These are phyloP conservation scores for Sphagnum tenellum DNA, from an alignment of 225 moss, liverwort and hornwort species.

Conservation along the genomic window DNA sequence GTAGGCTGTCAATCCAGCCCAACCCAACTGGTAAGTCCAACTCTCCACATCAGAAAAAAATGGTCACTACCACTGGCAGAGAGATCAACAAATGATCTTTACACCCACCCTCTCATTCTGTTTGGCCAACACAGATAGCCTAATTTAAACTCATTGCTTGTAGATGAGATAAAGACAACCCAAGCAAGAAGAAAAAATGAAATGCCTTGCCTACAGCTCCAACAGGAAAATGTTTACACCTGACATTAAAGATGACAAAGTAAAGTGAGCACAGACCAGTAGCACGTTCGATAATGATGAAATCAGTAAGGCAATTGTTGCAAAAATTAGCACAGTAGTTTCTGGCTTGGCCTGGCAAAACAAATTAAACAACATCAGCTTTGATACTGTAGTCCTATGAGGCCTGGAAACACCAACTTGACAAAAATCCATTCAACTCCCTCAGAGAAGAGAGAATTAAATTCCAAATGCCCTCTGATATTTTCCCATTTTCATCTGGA, in stretches of 20 bases:
- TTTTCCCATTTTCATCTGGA: not conserved
- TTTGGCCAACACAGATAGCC: not conserved
- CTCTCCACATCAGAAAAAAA: too few relatives aligned
- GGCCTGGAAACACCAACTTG: not conserved
- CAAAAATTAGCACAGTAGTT: conserved; percentile 38
- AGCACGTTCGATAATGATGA: conserved; percentile 78
- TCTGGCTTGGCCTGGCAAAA: conserved; percentile 60
- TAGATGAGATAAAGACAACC: not conserved
- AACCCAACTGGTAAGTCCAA: not conserved
- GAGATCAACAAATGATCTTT: too few relatives aligned
- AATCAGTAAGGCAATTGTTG: conserved; percentile 71
- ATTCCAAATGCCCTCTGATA: not conserved
- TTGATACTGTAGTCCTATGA: not conserved
- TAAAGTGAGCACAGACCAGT: conserved; percentile 32
- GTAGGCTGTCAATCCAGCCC: conserved; percentile 46
- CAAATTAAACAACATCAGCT: not conserved
- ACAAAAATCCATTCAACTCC: not conserved
- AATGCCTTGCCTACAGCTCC: too few relatives aligned
- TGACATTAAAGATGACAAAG: not conserved
- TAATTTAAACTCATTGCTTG: too few relatives aligned
- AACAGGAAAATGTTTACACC: too few relatives aligned
- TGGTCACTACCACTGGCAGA: too few relatives aligned
- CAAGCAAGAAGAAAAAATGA: not conserved
- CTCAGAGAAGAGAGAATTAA: not conserved
- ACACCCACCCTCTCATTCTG: not conserved